Percentiles rank a stretch among this genome's conserved stretches.
Evolutionary conservation across 1,139 yeast species (phyloP).

Genomic region (Pichia terricola): DNA sequence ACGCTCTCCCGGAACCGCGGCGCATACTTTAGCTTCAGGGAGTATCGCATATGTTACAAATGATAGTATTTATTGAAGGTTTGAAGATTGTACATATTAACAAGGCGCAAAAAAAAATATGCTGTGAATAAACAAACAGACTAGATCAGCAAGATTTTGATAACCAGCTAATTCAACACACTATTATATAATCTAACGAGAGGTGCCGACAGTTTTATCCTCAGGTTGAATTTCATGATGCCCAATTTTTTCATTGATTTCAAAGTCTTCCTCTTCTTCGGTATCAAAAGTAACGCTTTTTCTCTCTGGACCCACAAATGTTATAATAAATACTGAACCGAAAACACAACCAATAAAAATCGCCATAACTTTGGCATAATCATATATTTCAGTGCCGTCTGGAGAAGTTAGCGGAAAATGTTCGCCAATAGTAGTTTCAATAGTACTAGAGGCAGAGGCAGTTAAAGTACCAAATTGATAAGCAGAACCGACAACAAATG

Average conservation of each 20-base stretch:
- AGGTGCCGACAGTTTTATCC: not conserved
- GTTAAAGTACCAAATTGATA: slow-evolving; percentile 82
- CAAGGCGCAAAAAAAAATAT: no score
- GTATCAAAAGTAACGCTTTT: not conserved
- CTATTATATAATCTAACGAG: not conserved
- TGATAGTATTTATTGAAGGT: no score
- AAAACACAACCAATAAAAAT: slow-evolving; percentile 75
- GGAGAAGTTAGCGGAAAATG: slow-evolving; percentile 42
- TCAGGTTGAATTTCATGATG: not conserved
- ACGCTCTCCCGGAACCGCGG: no score
- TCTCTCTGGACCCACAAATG: slow-evolving; percentile 29
- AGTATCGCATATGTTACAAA: no score
- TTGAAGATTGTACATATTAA: no score
- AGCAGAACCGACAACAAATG: slow-evolving; percentile 65
- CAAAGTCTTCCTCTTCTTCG: no score
- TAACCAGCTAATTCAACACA: no score
- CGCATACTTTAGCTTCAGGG: no score
- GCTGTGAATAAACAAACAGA: no score
- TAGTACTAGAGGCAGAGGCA: slow-evolving; percentile 75
- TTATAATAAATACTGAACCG: slow-evolving; percentile 46
- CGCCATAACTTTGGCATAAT: slow-evolving; percentile 67
- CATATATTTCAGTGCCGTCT: slow-evolving; percentile 29
- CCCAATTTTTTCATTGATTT: not conserved
- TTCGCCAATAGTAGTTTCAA: slow-evolving; percentile 67
- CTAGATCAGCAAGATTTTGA: no score